These are phyloP conservation scores for Isoetes taiwanensis DNA, from an alignment of 75 land plant genomes.

Conservation along the genomic window DNA sequence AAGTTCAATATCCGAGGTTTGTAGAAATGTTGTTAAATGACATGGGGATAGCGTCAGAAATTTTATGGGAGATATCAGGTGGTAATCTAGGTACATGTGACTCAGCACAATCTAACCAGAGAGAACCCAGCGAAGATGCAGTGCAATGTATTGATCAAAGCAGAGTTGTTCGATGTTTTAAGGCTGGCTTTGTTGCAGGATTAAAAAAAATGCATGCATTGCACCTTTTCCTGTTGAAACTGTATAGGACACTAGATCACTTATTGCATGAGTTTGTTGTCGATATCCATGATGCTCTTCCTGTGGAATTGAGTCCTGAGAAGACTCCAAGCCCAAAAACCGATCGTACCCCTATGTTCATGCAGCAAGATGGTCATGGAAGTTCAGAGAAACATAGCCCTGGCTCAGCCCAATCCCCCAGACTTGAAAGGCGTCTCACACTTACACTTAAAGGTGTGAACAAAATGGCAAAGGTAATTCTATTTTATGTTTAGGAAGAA, in stretches of 20 bases:
- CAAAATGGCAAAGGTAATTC: conserved; percentile 71
- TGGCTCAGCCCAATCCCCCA: conserved; percentile 27
- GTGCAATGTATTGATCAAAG: conserved; percentile 22
- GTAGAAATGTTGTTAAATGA: conserved; percentile 80
- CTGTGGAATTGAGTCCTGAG: background rate
- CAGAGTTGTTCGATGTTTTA: conserved; percentile 47
- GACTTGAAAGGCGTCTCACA: conserved; percentile 50
- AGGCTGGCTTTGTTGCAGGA: conserved; percentile 55
- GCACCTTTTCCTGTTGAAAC: conserved; percentile 62
- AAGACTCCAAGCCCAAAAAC: no score
- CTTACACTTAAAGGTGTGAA: conserved; percentile 69
- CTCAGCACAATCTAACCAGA: conserved; percentile 11
- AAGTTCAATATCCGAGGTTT: conserved; percentile 54
- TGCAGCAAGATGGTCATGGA: conserved; percentile 16
- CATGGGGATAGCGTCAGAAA: conserved; percentile 38
- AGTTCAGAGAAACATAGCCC: conserved; percentile 23
- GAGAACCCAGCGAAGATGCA: background rate
- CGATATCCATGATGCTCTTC: background rate
- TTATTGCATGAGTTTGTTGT: conserved; percentile 34
- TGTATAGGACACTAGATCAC: conserved; percentile 63
- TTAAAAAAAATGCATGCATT: conserved; percentile 66
- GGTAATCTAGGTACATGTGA: conserved; percentile 45
- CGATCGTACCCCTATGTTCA: no score
- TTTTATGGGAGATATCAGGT: conserved; percentile 59
- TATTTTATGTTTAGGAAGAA: background rate